Evolutionary conservation across 139 green algal genomes (phyloP), one percentile per base, ranked within the genome.

Genomic region (Deuterostichococcus epilithicus): DNA sequence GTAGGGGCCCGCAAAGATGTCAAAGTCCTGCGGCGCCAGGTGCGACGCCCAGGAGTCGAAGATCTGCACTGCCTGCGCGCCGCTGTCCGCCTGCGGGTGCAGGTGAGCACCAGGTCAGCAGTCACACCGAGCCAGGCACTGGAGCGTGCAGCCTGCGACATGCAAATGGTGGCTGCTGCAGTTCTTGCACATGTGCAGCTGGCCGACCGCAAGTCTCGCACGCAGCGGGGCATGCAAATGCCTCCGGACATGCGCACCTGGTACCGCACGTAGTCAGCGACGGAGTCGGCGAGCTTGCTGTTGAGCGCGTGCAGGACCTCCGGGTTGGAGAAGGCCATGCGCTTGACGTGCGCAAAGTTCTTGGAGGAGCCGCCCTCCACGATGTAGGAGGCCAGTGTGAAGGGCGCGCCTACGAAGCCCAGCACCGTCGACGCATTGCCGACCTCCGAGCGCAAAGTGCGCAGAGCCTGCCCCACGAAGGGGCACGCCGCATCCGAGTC

Each of bases 311-410:
- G 86, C 72, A 90, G 78, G 68, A 92, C 81, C n/a, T 86, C 88
- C 4, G 94, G 93, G 36, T 91, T 52, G 3, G 63, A 80, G 75
- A 96, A 97, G 34, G 90, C 90, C 83, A 98, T 83, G 39, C 82
- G 80, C 88, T 97, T 97, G 80, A 94, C 94, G 77, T 96, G 84
- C 0, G 82, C 88, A 85, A 95, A 98, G 82, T 88, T 94, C 87
- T 95, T 97, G 84, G 78, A 45, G 67, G 68, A 76, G 37, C 69
- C 68, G 34, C 68, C 91, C 86, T 98, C 94, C 6, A 98, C 85
- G 77, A 98, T 97, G 88, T 98, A 98, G 59, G 90, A 94, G 33
- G 94, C 94, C 52, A 98, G 86, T 0, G 94, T 98, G 88, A 96
- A 98, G 68, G 94, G 94, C 0, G 94, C 93, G 13, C 94, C 94